These are phyloP conservation scores for Phytophthora meadii DNA, from an alignment of 352 stramenopile species.

Conservation along the genomic window DNA sequence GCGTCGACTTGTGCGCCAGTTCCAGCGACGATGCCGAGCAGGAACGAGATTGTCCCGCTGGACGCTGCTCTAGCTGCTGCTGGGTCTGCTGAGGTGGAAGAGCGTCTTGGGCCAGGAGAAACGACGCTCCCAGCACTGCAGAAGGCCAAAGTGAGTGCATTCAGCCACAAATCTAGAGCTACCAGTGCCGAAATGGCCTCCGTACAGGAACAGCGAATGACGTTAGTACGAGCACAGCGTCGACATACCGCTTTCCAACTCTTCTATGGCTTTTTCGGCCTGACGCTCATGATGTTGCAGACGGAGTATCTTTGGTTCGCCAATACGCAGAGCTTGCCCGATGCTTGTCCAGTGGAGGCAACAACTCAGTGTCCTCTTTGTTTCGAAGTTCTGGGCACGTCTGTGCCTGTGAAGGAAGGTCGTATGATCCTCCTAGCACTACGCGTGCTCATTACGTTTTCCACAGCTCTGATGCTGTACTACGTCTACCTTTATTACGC, in stretches of 20 bases:
- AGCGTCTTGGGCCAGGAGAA: constrained; percentile 16
- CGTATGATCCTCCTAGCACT: constrained; percentile 73
- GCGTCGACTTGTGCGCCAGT: constrained; percentile 12
- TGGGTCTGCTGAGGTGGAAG: constrained; percentile 5
- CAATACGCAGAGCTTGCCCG: constrained; percentile 54
- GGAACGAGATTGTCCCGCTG: constrained; percentile 76
- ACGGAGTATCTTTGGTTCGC: constrained; percentile 76
- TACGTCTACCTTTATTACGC: constrained; percentile 76
- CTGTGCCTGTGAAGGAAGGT: constrained; percentile 53
- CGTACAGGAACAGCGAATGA: constrained; percentile 60
- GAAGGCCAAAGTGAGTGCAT: constrained; percentile 14
- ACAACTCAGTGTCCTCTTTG: constrained; percentile 49
- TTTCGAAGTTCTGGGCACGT: constrained; percentile 27
- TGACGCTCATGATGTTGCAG: constrained; percentile 80
- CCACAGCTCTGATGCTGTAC: constrained; percentile 69
- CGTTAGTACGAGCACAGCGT: constrained; percentile 52
- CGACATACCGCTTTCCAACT: constrained; percentile 68
- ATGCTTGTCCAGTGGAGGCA: constrained; percentile 44
- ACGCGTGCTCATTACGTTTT: constrained; percentile 72
- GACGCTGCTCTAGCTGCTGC: constrained; percentile 7
- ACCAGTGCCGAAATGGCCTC: constrained; percentile 48
- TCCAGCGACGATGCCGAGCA: constrained; percentile 45
- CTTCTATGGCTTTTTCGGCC: constrained; percentile 71
- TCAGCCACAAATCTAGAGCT: constrained; percentile 37
- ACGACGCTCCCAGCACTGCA: constrained; percentile 14